These are phyloP conservation scores for Populus pruinosa DNA, from an alignment of 345 rosid genomes.

Conservation along the genomic window DNA sequence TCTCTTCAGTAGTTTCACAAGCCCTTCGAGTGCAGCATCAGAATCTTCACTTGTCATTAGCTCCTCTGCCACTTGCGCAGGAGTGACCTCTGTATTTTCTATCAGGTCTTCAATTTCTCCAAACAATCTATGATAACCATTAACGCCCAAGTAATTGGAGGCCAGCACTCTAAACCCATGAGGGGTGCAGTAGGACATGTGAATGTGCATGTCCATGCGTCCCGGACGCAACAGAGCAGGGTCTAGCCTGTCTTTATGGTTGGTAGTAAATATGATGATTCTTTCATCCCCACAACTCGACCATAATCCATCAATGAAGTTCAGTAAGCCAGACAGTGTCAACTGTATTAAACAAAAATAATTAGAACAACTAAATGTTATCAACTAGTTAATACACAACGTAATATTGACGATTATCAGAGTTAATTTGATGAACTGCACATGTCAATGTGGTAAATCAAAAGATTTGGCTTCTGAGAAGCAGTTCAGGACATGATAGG, in stretches of 20 bases:
- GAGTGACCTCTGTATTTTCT: not conserved
- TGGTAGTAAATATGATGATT: conserved; percentile 21
- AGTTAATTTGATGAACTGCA: no score
- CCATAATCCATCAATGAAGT: conserved; percentile 32
- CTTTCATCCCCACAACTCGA: conserved; percentile 28
- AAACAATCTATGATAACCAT: not conserved
- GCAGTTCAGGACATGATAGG: no score
- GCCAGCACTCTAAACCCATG: conserved; percentile 30
- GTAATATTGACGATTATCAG: no score
- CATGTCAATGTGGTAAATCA: no score
- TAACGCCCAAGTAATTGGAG: conserved; percentile 7
- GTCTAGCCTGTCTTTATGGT: conserved; percentile 12
- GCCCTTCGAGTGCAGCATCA: conserved; percentile 44
- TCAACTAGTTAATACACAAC: no score
- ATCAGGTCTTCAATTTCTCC: conserved; percentile 14
- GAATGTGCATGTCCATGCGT: conserved; percentile 24
- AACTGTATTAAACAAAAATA: not conserved
- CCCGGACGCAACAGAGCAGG: conserved; percentile 32
- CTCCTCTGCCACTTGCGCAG: conserved; percentile 50
- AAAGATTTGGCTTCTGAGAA: no score
- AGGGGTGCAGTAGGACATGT: conserved; percentile 18
- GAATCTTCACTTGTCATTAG: conserved; percentile 53
- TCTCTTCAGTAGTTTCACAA: conserved; percentile 21
- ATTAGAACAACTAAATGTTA: no score
- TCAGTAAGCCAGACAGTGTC: conserved; percentile 13